Base-by-base conservation (phyloP, 2,329 filamentous ascomycete species). In the Nemania abortiva region DNA sequence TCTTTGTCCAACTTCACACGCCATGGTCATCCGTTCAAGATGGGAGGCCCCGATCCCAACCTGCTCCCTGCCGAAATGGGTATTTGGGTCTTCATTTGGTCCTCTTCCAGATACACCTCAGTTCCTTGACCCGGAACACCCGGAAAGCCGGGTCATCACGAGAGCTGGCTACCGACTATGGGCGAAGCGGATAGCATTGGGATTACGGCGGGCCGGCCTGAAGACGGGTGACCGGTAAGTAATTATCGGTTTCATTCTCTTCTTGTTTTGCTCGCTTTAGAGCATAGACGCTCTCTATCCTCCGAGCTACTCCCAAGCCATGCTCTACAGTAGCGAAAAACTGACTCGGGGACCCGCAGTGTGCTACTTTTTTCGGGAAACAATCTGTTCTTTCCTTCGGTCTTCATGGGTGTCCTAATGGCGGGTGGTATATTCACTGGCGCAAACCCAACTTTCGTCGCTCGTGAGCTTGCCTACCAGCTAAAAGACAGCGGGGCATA, bases 341-440 rank as follows among this genome's bases (percentile, higher is more conserved):
- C 45, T 49, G 9, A 49, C 20, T 49, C 45, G 4, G 2, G 10
- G 45, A 24, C n/a, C n/a, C 6, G 45, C 10, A 49, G 45, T 1
- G 88, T 95, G 4, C 82, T 95, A 55, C 81, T 95, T 22, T 95
- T 91, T 80, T 90, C 91, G 0, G 87, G 89, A 24, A 95, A 95
- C 79, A 90, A 87, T 72, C 79, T 95, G 15, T 93, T 91, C 81
- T 93, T 91, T 76, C 91, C 92, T 0, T 83, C 88, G 0, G 83
- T 92, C 1, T 88, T 95, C 63, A 84, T 94, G 79, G 92, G 92
- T 18, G 84, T 92, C 22, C 84, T 94, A 59, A 94, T 94, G 88
- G 91, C 92, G 0, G 92, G 92, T 3, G 92, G 91, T 1, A 83
- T 95, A 63, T 95, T 95, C 81, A 92, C 90, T 0, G 92, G 92